A percentile compares a stretch with the other conserved stretches of the same genome.
These are phyloP conservation scores for Suhomyces panamericanus DNA, from an alignment of 1,139 yeast species.

Conservation along the genomic window DNA sequence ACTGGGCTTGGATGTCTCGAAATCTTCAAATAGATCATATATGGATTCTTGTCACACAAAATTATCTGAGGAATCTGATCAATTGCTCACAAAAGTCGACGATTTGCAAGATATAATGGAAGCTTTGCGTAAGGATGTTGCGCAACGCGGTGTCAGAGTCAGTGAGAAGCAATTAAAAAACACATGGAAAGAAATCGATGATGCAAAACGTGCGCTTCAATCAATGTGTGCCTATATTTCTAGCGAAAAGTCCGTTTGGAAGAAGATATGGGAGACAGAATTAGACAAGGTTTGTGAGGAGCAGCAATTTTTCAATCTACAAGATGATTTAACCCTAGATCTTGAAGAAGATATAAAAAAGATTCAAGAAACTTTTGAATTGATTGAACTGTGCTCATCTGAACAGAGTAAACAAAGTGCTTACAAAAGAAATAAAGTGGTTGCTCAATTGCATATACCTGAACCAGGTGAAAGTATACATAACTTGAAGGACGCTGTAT, in stretches of 20 bases:
- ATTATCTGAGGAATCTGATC: conserved; percentile 76
- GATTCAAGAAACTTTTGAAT: conserved; percentile 76
- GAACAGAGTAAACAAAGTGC: conserved; percentile 57
- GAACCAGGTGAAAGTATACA: conserved; percentile 70
- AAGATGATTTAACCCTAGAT: conserved; percentile 81
- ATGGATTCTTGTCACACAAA: conserved; percentile 77
- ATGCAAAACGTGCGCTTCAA: conserved; percentile 54
- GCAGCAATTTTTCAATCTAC: conserved; percentile 87
- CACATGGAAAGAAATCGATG: conserved; percentile 63
- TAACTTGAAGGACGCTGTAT: conserved; percentile 73
- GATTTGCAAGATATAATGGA: conserved; percentile 92
- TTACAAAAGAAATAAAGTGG: conserved; percentile 35
- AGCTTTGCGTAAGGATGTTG: conserved; percentile 86
- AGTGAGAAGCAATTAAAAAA: conserved; percentile 68
- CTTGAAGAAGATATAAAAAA: conserved; percentile 76
- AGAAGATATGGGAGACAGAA: conserved; percentile 89
- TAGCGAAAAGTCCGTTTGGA: conserved; percentile 82
- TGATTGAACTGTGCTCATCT: conserved; percentile 79
- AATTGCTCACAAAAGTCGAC: conserved; percentile 75
- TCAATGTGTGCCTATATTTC: conserved; percentile 61
- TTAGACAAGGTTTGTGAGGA: conserved; percentile 89
- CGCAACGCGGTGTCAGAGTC: conserved; percentile 86
- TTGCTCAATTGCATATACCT: conserved; percentile 47
- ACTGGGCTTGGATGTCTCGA: conserved; percentile 41
- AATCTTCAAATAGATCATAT: conserved; percentile 58